These are phyloP conservation scores for Dryas alaskensis DNA, from an alignment of 306 rosid genomes.

Conservation along the genomic window DNA sequence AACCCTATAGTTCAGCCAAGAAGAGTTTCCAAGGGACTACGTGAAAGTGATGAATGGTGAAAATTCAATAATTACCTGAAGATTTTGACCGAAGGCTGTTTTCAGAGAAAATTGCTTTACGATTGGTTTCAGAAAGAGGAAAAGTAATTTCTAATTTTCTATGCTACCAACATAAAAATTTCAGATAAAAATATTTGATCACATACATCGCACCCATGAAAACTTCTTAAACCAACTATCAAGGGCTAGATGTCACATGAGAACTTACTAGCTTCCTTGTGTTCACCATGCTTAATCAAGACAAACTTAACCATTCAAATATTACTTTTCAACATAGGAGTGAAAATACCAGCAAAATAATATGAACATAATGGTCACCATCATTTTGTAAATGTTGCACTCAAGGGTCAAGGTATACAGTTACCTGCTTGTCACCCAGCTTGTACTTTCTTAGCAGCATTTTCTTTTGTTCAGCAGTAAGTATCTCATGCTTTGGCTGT, in stretches of 20 bases:
- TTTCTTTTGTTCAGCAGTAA: slow-evolving; percentile 37
- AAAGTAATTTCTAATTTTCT: no score
- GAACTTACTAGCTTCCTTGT: neutral
- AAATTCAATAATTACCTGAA: neutral
- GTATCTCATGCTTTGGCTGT: slow-evolving; percentile 44
- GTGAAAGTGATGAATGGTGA: neutral
- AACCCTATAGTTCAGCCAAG: neutral
- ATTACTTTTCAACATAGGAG: neutral
- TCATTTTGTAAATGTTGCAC: neutral
- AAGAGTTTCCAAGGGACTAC: neutral
- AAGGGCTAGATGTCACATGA: neutral
- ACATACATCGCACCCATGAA: neutral
- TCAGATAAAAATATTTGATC: neutral
- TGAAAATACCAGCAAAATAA: neutral
- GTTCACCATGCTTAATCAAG: neutral
- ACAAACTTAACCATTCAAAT: neutral
- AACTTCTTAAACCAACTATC: neutral
- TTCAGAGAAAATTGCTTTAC: neutral
- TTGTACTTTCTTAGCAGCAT: slow-evolving; percentile 32
- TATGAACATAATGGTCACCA: neutral
- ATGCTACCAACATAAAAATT: neutral
- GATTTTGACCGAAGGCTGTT: no score
- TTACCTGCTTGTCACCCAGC: slow-evolving; percentile 47
- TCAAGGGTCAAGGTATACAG: neutral
- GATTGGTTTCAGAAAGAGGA: neutral